phyloP scores from a whole-genome alignment of 495 filamentous ascomycete species.

The Platismatia glauca region DNA sequence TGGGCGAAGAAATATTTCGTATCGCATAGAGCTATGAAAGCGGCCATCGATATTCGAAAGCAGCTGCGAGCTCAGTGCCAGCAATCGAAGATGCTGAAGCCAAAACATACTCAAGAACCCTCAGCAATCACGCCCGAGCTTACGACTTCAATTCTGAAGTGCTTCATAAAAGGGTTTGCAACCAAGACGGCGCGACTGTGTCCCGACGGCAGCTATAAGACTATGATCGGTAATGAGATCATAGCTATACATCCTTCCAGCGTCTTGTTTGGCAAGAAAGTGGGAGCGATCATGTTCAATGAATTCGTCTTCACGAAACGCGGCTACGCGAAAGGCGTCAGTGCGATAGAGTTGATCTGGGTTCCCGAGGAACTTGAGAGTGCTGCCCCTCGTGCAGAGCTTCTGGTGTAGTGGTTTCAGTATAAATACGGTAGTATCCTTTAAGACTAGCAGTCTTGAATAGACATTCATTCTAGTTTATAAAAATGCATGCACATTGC shows the following conservation, averaged over 20 bases:
- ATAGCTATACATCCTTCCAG: constrained; percentile 88
- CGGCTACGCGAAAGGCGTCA: constrained; percentile 85
- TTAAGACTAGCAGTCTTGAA: too few relatives aligned
- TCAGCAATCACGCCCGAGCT: constrained; percentile 33
- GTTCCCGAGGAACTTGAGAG: constrained; percentile 57
- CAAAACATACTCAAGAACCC: constrained; percentile 5
- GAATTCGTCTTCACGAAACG: constrained; percentile 93
- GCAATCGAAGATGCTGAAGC: constrained; percentile 34
- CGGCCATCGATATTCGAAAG: constrained; percentile 75
- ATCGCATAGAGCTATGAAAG: constrained; percentile 73
- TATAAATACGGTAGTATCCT: neutral
- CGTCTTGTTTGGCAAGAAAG: constrained; percentile 74
- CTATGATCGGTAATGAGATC: constrained; percentile 70
- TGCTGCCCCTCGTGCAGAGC: too few relatives aligned
- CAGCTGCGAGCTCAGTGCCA: constrained; percentile 65
- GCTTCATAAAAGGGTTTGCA: constrained; percentile 73
- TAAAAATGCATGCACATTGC: too few relatives aligned
- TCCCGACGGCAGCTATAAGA: constrained; percentile 79
- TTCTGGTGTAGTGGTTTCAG: neutral
- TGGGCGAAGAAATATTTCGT: constrained; percentile 77
- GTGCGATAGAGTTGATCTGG: constrained; percentile 81
- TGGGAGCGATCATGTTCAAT: constrained; percentile 90
- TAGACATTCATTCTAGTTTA: too few relatives aligned
- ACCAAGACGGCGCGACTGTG: constrained; percentile 74
- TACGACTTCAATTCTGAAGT: constrained; percentile 56